phyloP scores from a whole-genome alignment of 2,329 filamentous ascomycete species.

The Cladosporium sp. region DNA sequence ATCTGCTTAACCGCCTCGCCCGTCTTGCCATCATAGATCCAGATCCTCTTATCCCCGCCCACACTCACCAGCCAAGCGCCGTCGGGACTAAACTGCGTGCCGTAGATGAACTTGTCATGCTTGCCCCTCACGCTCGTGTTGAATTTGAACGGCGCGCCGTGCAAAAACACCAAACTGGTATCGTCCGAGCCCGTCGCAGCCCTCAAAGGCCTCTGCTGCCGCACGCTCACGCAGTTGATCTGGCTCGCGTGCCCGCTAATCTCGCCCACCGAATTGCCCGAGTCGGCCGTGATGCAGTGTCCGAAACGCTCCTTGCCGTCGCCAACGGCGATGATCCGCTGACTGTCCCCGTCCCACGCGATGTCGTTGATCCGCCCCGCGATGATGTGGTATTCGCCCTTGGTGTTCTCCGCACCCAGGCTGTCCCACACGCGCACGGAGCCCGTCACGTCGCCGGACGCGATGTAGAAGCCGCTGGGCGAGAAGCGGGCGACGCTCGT shows the following conservation, averaged over 20 bases:
- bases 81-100: constrained; percentile 84
- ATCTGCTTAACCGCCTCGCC: constrained; percentile 76
- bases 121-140: constrained; percentile 71
- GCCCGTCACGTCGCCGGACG: constrained; percentile 82
- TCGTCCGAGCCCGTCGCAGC: constrained; percentile 91
- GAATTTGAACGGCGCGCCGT: constrained; percentile 95
- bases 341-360: constrained; percentile 95
- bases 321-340: constrained; percentile 92
- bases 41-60: constrained; percentile 86
- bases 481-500: constrained; percentile 93
- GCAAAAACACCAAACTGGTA: constrained; percentile 82
- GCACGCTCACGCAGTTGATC: constrained; percentile 86
- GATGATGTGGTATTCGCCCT: constrained; percentile 92
- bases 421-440: constrained; percentile 88
- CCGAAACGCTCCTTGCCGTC: constrained; percentile 92
- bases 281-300: constrained; percentile 90
- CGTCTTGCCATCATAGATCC: constrained; percentile 94
- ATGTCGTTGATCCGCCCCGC: constrained; percentile 93
- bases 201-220: constrained; percentile 82
- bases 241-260: constrained; percentile 85
- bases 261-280: constrained; percentile 92
- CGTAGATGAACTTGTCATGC: constrained; percentile 86
- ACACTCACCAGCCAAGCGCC: constrained; percentile 78
- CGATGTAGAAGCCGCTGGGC: constrained; percentile 90
- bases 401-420: constrained; percentile 79